phyloP scores from a whole-genome alignment of 805 yeast species.

The Starmerella geochares region DNA sequence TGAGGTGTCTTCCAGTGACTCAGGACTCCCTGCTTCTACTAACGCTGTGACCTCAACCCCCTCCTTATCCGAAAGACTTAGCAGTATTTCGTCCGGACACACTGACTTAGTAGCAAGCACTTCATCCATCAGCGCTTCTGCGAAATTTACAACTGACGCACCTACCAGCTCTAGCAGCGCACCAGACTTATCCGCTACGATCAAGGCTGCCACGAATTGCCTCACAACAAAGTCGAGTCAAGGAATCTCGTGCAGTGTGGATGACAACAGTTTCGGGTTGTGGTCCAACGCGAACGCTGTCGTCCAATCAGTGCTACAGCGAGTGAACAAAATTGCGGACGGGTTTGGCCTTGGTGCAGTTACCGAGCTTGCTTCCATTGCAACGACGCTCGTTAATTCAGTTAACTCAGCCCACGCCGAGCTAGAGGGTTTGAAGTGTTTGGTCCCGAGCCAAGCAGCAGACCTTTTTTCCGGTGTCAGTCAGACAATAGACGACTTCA shows the following conservation, averaged over 20 bases:
- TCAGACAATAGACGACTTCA: neutral
- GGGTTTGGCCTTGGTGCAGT: neutral
- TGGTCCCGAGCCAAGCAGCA: neutral
- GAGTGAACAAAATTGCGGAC: neutral
- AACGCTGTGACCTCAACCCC: too few relatives aligned
- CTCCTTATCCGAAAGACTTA: too few relatives aligned
- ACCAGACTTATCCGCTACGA: too few relatives aligned
- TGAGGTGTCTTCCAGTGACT: too few relatives aligned
- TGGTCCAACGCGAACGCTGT: neutral
- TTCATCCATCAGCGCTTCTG: too few relatives aligned
- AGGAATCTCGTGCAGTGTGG: neutral
- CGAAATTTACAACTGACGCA: too few relatives aligned
- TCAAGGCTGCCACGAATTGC: too few relatives aligned
- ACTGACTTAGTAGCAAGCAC: too few relatives aligned
- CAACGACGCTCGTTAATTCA: neutral
- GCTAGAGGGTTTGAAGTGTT: neutral
- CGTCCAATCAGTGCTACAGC: neutral
- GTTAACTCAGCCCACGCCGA: neutral
- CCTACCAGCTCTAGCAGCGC: too few relatives aligned
- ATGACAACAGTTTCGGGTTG: neutral
- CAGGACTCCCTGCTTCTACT: too few relatives aligned
- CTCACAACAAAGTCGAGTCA: neutral
- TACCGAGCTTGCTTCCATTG: neutral
- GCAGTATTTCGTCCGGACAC: too few relatives aligned
- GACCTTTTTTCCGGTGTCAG: neutral